Conservation (phyloP, 305 asterid species). For the Fraxinus ornus region DNA sequence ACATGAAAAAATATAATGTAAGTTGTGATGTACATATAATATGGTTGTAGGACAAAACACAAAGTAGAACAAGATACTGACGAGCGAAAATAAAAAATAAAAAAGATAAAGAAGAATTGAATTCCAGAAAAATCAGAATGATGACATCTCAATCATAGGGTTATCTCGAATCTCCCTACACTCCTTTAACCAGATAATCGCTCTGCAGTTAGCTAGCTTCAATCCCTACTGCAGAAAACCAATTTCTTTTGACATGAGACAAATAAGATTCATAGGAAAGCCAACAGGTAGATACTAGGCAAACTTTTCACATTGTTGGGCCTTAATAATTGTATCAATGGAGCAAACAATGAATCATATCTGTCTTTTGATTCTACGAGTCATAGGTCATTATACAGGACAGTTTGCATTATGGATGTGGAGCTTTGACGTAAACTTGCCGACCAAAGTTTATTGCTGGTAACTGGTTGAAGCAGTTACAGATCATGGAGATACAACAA, state of each 20-base stretch:
- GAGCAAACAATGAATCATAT: slow-evolving; percentile 16
- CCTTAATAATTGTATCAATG: slow-evolving; percentile 2
- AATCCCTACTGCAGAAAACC: background rate
- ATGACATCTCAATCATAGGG: background rate
- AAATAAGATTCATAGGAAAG: background rate
- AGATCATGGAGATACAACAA: slow-evolving; percentile 6
- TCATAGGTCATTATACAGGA: background rate
- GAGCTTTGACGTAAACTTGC: slow-evolving; percentile 12
- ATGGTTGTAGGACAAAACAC: too few relatives aligned
- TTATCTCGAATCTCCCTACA: background rate
- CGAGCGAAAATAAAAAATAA: background rate
- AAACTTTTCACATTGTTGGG: background rate
- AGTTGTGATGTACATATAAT: too few relatives aligned
- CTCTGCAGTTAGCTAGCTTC: background rate
- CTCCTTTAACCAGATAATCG: background rate
- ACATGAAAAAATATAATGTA: too few relatives aligned
- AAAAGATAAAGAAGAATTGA: background rate
- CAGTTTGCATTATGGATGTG: slow-evolving; percentile 12
- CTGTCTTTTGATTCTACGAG: slow-evolving; percentile 12
- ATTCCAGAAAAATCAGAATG: background rate
- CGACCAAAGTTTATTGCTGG: background rate
- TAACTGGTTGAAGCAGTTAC: background rate
- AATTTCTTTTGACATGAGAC: background rate
- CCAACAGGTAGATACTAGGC: background rate
- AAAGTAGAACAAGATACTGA: background rate